Evolutionary conservation across 306 rosid genomes (phyloP), one percentile per base, ranked within the genome.

Genomic region (Ormosia emarginata): DNA sequence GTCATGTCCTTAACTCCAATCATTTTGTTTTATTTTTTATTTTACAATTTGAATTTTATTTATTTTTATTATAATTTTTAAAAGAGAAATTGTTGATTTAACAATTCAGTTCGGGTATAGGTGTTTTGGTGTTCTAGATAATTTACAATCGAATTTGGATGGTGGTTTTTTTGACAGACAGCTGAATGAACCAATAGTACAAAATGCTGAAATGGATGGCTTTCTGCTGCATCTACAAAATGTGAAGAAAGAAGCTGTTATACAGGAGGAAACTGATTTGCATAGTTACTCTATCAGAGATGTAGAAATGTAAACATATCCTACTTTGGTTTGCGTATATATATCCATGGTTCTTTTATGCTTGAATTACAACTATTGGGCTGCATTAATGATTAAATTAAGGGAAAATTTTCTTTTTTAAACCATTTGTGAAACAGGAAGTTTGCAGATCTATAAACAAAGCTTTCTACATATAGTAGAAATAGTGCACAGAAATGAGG

Each of bases 281-380:
- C 96, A 92, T 90, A 79, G 73, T 30, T 95, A 95, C 90, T 92
- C 98, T 9, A 92, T 87, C 46, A 87, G 87, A 77, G 99, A 95
- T 85, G 94, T 92, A 55, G 96, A 95, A 82, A 91, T 89, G 99
- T 95, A 84, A 85, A 91, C 70, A 53, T 71, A 17, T 75, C 4
- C 33, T 74, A 39, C 63, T 78, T 24, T 24, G 14, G 3, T 32
- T 74, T 33, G 7, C 7, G 53, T 65, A 30, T 62, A 13, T 29
- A n/a, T 46, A 50, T 85, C 46, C 63, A 15, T 58, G 61, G 30
- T 67, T 79, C 6, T 76, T 69, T 59, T 43, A 50, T 8, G 29
- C 64, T 76, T 75, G 29, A 52, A 24, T 79, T 59, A 41, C 17
- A 12, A 53, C 63, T 52, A 39, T 64, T 67, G 18, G 6, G 9